Conservation (phyloP, 371 early-diverging fungal genomes). For the Rhizomucor pusillus region DNA sequence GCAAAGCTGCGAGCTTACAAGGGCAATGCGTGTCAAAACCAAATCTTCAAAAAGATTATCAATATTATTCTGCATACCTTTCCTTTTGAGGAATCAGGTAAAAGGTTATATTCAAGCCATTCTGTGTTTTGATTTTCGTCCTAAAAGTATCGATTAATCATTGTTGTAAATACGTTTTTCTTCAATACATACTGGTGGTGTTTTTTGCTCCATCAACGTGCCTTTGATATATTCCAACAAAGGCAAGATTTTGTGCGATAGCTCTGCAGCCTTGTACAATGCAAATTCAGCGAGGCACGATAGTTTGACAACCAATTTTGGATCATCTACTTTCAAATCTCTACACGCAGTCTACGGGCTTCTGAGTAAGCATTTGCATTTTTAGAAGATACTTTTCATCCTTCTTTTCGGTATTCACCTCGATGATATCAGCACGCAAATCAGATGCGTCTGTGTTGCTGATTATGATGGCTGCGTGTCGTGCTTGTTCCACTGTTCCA, state of each 20-base stretch:
- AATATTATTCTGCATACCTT: conserved; percentile 17
- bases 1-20: conserved; percentile 31
- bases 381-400: too few species aligned
- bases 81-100: conserved; percentile 24
- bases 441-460: conserved; percentile 30
- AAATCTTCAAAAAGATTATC: too few species aligned
- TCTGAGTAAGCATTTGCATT: neutral
- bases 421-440: conserved; percentile 1
- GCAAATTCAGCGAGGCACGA: conserved; percentile 58
- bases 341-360: conserved; percentile 3
- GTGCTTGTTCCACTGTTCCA: conserved; percentile 54
- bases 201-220: conserved; percentile 49
- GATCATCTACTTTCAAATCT: conserved; percentile 27
- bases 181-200: conserved; percentile 22
- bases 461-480: conserved; percentile 60
- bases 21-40: neutral
- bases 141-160: too few species aligned
- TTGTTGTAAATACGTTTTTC: too few species aligned
- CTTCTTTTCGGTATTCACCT: conserved; percentile 1
- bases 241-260: conserved; percentile 38
- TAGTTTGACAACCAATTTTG: conserved; percentile 44
- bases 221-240: conserved; percentile 59
- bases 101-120: conserved; percentile 33
- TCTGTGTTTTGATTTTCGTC: conserved; percentile 14
- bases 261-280: conserved; percentile 42